Conservation (phyloP, 2,329 filamentous ascomycete species). For the Gaeumannomyces tritici region DNA sequence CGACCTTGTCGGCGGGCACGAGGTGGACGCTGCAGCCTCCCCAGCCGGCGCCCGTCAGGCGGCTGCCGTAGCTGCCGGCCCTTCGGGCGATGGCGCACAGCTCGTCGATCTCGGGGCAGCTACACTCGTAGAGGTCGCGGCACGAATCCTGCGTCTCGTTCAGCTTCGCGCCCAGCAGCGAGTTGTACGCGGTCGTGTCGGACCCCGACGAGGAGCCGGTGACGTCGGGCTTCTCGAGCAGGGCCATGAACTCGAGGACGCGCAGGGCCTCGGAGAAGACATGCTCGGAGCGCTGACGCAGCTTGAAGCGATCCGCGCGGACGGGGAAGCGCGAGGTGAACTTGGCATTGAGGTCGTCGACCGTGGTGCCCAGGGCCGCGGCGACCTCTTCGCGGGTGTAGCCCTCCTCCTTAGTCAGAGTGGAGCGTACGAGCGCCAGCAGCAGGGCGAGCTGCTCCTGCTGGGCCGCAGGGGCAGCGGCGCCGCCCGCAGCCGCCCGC, state of each 20-base stretch:
- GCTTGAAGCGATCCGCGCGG: slow-evolving; percentile 75
- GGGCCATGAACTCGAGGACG: slow-evolving; percentile 71
- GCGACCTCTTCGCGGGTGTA: slow-evolving; percentile 83
- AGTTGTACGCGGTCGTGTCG: slow-evolving; percentile 52
- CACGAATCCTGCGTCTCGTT: slow-evolving; percentile 87
- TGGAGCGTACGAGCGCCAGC: slow-evolving; percentile 57
- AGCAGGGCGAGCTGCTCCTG: slow-evolving; percentile 65
- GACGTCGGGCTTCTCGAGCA: slow-evolving; percentile 47
- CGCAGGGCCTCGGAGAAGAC: slow-evolving; percentile 85
- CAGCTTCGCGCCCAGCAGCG: slow-evolving; percentile 68
- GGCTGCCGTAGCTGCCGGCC: slow-evolving; percentile 74
- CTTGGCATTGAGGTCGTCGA: slow-evolving; percentile 61
- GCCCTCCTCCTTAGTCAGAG: slow-evolving; percentile 68
- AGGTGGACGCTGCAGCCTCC: slow-evolving; percentile 94
- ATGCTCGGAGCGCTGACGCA: slow-evolving; percentile 80
- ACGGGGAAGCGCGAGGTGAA: slow-evolving; percentile 88
- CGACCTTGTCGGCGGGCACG: slow-evolving; percentile 74
- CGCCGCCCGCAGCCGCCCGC: slow-evolving; percentile 28
- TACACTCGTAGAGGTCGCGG: slow-evolving; percentile 81
- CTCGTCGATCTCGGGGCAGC: slow-evolving; percentile 83
- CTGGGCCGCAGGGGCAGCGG: slow-evolving; percentile 15
- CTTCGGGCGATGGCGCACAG: slow-evolving; percentile 70
- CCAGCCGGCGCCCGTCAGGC: slow-evolving; percentile 91
- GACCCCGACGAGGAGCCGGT: slow-evolving; percentile 30
- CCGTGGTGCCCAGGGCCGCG: slow-evolving; percentile 55